Conservation (phyloP, 2,329 filamentous ascomycete species). For the Scleromitrula shiraiana region DNA sequence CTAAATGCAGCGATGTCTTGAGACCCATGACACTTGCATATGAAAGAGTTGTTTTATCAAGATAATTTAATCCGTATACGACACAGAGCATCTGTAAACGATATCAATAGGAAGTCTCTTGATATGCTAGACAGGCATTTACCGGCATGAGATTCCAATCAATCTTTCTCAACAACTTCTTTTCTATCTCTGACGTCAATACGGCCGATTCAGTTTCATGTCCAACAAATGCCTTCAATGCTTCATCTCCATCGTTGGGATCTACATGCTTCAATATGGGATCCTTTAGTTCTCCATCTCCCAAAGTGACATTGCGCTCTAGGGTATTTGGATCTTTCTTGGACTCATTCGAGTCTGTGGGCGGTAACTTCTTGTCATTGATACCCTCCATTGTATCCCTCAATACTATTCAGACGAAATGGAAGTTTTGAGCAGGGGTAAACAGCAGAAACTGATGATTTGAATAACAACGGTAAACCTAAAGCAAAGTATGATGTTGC, state of each 20-base stretch:
- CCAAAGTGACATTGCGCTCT: slow-evolving; percentile 13
- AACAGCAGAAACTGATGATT: no score
- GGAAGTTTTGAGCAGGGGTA: no score
- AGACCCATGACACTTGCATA: slow-evolving; percentile 44
- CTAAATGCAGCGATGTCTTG: slow-evolving; percentile 34
- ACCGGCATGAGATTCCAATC: slow-evolving; percentile 39
- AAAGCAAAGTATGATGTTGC: no score
- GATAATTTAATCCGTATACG: slow-evolving; percentile 50
- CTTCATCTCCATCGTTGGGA: slow-evolving; percentile 36
- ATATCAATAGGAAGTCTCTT: background rate
- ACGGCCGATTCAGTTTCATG: slow-evolving; percentile 32
- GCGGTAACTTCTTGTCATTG: background rate
- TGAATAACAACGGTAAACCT: no score
- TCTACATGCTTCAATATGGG: slow-evolving; percentile 31
- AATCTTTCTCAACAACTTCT: slow-evolving; percentile 37
- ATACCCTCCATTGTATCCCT: background rate
- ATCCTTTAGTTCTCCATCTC: slow-evolving; percentile 17
- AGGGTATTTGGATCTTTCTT: slow-evolving; percentile 16
- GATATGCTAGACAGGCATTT: background rate
- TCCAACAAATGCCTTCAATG: slow-evolving; percentile 34
- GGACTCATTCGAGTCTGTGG: background rate
- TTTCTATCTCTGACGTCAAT: slow-evolving; percentile 35
- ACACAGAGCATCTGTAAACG: slow-evolving; percentile 40
- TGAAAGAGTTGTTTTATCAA: slow-evolving; percentile 41
- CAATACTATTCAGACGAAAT: background rate